Conservation (phyloP, 2,329 filamentous ascomycete species). For the Diplodia sapinea region DNA sequence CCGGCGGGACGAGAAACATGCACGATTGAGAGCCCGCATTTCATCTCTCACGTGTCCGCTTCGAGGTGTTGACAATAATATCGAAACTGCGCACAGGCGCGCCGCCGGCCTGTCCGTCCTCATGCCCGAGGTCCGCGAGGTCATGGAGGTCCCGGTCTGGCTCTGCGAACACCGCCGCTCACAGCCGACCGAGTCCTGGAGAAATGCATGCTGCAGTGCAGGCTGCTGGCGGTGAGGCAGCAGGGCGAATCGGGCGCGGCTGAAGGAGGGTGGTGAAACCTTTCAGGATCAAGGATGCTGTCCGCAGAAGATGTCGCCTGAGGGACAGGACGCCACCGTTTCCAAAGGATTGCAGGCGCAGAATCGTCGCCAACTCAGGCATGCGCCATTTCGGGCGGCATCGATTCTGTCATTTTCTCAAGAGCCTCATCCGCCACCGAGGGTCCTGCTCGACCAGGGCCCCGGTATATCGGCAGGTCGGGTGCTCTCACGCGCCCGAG, state of each 20-base stretch:
- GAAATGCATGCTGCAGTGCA: slow-evolving; percentile 26
- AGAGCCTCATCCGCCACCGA: slow-evolving; percentile 11
- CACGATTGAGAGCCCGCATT: slow-evolving; percentile 19
- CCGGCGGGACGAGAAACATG: slow-evolving; percentile 5
- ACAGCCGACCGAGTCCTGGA: slow-evolving; percentile 16
- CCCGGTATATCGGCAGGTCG: slow-evolving; percentile 27
- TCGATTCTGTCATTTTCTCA: slow-evolving; percentile 27
- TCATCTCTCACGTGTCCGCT: slow-evolving; percentile 26
- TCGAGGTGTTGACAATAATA: slow-evolving; percentile 19
- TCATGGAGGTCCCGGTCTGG: slow-evolving; percentile 3
- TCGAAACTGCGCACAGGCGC: slow-evolving; percentile 9
- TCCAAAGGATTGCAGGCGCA: slow-evolving; percentile 29
- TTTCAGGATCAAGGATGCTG: slow-evolving; percentile 25
- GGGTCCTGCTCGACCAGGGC: slow-evolving; percentile 11
- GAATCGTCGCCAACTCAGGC: slow-evolving; percentile 29
- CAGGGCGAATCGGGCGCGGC: slow-evolving; percentile 8
- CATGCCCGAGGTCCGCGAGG: not conserved
- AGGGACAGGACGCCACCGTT: slow-evolving; percentile 28
- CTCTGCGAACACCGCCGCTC: slow-evolving; percentile 15
- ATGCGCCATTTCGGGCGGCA: slow-evolving; percentile 21
- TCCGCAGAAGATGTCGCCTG: slow-evolving; percentile 17
- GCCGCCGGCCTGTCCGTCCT: not conserved
- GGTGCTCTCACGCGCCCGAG: slow-evolving; percentile 17
- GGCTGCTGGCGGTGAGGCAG: slow-evolving; percentile 24
- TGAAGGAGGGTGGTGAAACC: slow-evolving; percentile 29